Evolutionary conservation across 371 early-diverging fungal species (phyloP), one percentile per base, ranked within the genome.

Genomic region (Coemansia sp.): DNA sequence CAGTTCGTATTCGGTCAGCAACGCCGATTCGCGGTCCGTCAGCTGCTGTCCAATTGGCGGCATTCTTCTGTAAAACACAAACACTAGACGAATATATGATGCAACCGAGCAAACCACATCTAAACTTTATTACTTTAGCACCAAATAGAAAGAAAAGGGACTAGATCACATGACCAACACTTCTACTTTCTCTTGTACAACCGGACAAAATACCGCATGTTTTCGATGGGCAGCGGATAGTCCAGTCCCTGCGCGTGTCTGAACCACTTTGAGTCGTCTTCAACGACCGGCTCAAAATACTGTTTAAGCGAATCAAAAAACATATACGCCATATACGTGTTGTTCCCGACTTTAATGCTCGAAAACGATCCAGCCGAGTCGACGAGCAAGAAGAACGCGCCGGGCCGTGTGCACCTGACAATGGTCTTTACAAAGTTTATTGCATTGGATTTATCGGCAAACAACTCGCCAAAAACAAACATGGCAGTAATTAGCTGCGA

Each of bases 291-390:
- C 59, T 88, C 86, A 26, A 94, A 85, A 54, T 59, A 50, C 57
- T 84, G 85, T 66, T 86, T 83, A 34, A 95, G 84, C 47, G 89
- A 88, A 72, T 95, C 96, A 61, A 95, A 82, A 8, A 95, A 71
- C 79, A 86, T 87, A 71, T 92, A 92, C 1, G 93, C 87, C 95
- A 93, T 94, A 68, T 94, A 94, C 6, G 83, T 85, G 27, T 83
- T 85, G 53, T 80, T 82, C 14, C 90, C 92, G 4, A 95, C 87
- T 55, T 86, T 82, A 31, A 92, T 77, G 63, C 92, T 90, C 5
- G 94, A 93, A 73, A 95, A 95, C 2, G 92, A 92, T n/a, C 95
- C 94, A 2, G 96, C 96, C 2, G 94, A 93, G 73, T 95, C 96
- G 5, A 91, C 92, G 8, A 95, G 84, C 77, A 95, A 69, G 62